Base-by-base conservation (phyloP, 352 stramenopile genomes). In the Phytopythium delawarense region DNA sequence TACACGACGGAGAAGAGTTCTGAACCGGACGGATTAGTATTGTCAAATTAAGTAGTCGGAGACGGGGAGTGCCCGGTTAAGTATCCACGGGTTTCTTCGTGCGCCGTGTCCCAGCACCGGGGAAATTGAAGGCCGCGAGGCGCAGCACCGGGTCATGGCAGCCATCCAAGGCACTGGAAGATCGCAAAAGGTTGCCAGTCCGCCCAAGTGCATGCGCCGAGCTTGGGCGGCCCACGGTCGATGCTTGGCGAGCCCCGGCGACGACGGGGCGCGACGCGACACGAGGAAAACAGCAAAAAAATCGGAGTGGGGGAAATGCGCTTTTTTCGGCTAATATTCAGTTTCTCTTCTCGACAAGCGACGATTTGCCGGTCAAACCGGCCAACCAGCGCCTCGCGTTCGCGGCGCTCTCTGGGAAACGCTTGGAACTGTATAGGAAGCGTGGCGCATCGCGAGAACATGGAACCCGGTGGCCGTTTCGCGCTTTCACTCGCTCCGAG, bases 51-150 rank as follows among this genome's bases (percentile, higher is more conserved):
- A 7, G 28, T 7, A 20, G 21, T 21, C 42, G 42, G 42, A 49
- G 42, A 49, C 42, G 42, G 42, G 42, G 12, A 53, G 32, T 34
- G 2, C 25, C 21, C 15, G 25, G 12, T 37, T 35, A 53, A 53
- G 46, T 53, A 53, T 53, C 46, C n/a, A 20, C 4, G 6, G 25
- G 5, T 53, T 53, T 53, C 15, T n/a, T 20, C 46, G 46, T 32
- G n/a, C 44, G 44, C 44, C 44, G 45, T 51, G 45, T 51, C 45
- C 45, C 45, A 51, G 45, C 40, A 20, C 40, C 40, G 12, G 21
- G 42, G 23, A 34, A 35, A 21, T 35, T 34, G 25, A 35, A 53
- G 25, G 45, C 3, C 45, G 3, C 0, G 7, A 2, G 42, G 42
- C 12, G 45, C 46, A 53, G 46, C 46, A 35, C 23, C 46, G 18